phyloP scores from a whole-genome alignment of 148 eudicot genomes.

The Chenopodium quinoa region DNA sequence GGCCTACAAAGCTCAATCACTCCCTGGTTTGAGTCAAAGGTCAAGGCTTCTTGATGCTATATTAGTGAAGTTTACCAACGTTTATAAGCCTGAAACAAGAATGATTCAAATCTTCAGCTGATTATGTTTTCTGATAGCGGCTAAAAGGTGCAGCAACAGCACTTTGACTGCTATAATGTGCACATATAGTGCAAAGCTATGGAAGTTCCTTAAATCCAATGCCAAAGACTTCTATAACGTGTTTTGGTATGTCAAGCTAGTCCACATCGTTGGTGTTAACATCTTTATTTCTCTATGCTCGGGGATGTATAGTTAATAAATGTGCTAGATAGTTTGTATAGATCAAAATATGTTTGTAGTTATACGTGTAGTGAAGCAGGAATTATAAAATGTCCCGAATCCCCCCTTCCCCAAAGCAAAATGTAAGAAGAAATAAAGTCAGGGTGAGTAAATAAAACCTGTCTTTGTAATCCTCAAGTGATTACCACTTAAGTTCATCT shows the following conservation, averaged over 20 bases:
- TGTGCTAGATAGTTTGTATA: conserved; percentile 23
- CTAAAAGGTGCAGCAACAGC: conserved; percentile 4
- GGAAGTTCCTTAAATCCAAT: conserved; percentile 8
- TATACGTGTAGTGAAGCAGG: conserved; percentile 5
- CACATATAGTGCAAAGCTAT: conserved; percentile 5
- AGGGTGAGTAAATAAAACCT: not conserved
- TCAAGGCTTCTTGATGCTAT: conserved; percentile 31
- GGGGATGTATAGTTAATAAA: conserved; percentile 21
- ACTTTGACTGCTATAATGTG: not conserved
- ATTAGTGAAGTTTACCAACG: not conserved
- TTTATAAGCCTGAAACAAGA: not conserved
- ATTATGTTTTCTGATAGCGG: not conserved
- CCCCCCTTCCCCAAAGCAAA: not conserved
- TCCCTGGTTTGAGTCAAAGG: conserved; percentile 45
- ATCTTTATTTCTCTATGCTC: conserved; percentile 18
- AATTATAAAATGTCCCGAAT: not conserved
- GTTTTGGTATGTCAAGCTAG: not conserved
- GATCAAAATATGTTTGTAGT: not conserved
- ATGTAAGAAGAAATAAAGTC: not conserved
- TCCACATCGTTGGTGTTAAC: not conserved
- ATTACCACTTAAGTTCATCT: not conserved
- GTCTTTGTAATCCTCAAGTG: not conserved
- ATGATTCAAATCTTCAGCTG: not conserved
- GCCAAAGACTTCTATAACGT: not conserved
- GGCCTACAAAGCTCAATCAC: conserved; percentile 41